A percentile compares a stretch with the other conserved stretches of the same genome.
Evolutionary conservation across 2,329 filamentous ascomycete species (phyloP).

Genomic region (Colletotrichum higginsianum): DNA sequence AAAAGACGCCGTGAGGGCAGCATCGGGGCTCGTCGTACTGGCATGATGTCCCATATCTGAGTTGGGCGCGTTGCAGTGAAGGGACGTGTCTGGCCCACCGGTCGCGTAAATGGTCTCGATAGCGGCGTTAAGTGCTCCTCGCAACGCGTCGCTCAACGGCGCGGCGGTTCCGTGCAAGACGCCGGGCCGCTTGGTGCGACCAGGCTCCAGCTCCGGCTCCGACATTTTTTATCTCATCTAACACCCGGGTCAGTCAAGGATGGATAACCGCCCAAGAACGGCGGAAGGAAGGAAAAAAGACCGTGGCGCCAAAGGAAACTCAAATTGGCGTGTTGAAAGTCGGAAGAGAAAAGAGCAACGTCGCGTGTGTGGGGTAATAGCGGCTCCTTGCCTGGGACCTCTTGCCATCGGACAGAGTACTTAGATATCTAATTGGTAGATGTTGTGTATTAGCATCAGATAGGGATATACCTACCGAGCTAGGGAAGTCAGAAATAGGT

Average conservation of each 20-base stretch:
- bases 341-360: not conserved
- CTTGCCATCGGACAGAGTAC: no score
- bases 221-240: slow-evolving; percentile 27
- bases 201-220: slow-evolving; percentile 13
- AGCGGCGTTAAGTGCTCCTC: slow-evolving; percentile 19
- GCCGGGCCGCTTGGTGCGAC: slow-evolving; percentile 14
- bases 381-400: not conserved
- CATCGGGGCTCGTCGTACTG: not conserved
- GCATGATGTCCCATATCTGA: slow-evolving; percentile 2
- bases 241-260: not conserved
- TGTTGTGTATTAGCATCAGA: no score
- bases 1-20: not conserved
- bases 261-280: not conserved
- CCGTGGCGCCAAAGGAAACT: not conserved
- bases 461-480: no score
- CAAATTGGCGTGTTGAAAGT: not conserved
- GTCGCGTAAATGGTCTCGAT: slow-evolving; percentile 36
- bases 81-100: slow-evolving; percentile 20
- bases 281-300: not conserved
- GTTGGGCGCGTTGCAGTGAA: not conserved
- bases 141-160: slow-evolving; percentile 24
- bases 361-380: slow-evolving; percentile 12
- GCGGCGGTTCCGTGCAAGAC: slow-evolving; percentile 23
- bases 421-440: no score
- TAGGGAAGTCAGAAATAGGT: no score